phyloP scores from a whole-genome alignment of 2,329 filamentous ascomycete species.

The Colletotrichum scovillei region DNA sequence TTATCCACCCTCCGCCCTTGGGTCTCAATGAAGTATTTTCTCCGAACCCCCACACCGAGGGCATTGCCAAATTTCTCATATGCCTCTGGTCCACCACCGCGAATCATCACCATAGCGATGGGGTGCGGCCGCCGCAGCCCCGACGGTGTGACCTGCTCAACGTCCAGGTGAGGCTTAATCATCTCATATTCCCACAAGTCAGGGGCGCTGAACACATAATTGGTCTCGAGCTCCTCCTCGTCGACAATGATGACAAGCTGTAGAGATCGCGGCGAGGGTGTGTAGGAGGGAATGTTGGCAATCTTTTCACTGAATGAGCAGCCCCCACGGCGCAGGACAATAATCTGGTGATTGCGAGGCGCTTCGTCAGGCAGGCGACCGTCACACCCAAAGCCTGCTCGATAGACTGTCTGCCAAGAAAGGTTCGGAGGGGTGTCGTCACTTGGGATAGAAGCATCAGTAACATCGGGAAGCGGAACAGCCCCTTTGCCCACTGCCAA shows the following conservation, averaged over 20 bases:
- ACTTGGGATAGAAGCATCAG: conserved; percentile 62
- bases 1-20: conserved; percentile 85
- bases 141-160: conserved; percentile 75
- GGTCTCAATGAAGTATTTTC: conserved; percentile 84
- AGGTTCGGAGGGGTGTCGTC: conserved; percentile 57
- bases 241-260: conserved; percentile 85
- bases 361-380: conserved; percentile 63
- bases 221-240: conserved; percentile 46
- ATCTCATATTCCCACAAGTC: conserved; percentile 43
- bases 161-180: conserved; percentile 78
- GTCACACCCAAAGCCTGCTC: conserved; percentile 76
- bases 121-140: conserved; percentile 77
- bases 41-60: conserved; percentile 78
- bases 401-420: conserved; percentile 77
- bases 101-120: conserved; percentile 86
- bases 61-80: conserved; percentile 73
- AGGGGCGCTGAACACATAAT: conserved; percentile 38
- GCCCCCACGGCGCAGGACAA: conserved; percentile 83
- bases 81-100: conserved; percentile 69
- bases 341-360: conserved; percentile 74
- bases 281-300: conserved; percentile 83
- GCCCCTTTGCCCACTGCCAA: conserved; percentile 69
- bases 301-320: conserved; percentile 90
- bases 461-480: conserved; percentile 75
- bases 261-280: conserved; percentile 69